These are phyloP conservation scores for Jimgerdemannia flammicorona DNA, from an alignment of 192 early-diverging fungal genomes.

Conservation along the genomic window DNA sequence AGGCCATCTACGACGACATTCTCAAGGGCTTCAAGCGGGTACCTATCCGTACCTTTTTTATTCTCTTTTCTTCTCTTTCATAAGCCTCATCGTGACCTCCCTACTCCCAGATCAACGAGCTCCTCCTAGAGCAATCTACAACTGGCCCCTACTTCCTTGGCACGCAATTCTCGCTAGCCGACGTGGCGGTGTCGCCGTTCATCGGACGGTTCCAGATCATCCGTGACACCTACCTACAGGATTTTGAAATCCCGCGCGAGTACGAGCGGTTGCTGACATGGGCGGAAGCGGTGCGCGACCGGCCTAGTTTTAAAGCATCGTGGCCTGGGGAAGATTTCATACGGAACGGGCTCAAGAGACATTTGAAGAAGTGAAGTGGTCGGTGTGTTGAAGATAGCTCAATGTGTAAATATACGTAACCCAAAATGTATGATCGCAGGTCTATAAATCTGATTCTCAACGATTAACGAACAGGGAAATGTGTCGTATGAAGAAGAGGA, in stretches of 20 bases:
- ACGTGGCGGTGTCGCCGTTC: constrained; percentile 42
- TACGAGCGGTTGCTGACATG: neutral
- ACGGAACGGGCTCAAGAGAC: no score
- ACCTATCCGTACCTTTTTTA: neutral
- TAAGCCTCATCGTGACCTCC: neutral
- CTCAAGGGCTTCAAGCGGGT: constrained; percentile 19
- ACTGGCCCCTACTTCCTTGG: constrained; percentile 44
- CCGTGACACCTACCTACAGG: constrained; percentile 8
- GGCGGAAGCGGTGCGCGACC: neutral
- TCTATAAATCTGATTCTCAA: no score
- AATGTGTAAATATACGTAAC: no score
- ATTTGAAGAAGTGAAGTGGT: no score
- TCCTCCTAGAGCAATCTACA: constrained; percentile 26
- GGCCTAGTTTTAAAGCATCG: neutral
- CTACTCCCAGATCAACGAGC: constrained; percentile 30
- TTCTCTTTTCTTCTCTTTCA: neutral
- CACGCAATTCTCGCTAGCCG: constrained; percentile 41
- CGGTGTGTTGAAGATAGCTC: no score
- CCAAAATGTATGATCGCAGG: no score
- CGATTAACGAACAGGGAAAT: no score
- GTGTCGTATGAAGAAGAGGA: no score
- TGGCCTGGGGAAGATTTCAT: neutral
- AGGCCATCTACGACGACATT: constrained; percentile 21
- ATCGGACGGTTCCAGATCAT: constrained; percentile 25
- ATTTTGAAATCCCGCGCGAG: neutral